Conservation (phyloP, 441 rosid genomes). For the Croton laevigatus region DNA sequence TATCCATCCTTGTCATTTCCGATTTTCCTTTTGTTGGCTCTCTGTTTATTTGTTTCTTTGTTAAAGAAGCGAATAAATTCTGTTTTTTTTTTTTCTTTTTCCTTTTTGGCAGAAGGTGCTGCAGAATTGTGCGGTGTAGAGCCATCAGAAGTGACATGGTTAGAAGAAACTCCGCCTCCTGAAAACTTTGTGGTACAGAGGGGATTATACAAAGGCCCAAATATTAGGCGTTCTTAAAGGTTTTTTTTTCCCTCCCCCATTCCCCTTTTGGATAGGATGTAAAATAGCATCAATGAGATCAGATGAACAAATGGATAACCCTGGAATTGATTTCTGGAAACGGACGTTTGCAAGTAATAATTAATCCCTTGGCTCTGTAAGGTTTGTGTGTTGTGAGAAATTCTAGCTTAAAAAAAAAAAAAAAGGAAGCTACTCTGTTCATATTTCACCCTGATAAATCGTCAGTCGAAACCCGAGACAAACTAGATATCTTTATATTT, state of each 20-base stretch:
- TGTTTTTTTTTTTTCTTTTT: not conserved
- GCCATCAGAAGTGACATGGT: slow-evolving; percentile 32
- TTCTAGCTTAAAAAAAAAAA: not conserved
- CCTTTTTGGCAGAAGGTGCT: slow-evolving; percentile 23
- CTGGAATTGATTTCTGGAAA: slow-evolving; percentile 24
- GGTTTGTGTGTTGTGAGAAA: slow-evolving; percentile 24
- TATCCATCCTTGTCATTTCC: not conserved
- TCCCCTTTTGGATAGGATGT: slow-evolving; percentile 8
- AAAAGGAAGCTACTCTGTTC: not conserved
- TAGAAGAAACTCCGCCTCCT: slow-evolving; percentile 42
- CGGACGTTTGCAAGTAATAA: slow-evolving; percentile 27
- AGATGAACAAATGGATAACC: slow-evolving; percentile 26
- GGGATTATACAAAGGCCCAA: slow-evolving; percentile 43
- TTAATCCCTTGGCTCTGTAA: slow-evolving; percentile 16
- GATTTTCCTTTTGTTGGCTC: not conserved
- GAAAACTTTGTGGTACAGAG: slow-evolving; percentile 40
- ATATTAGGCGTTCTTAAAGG: slow-evolving; percentile 36
- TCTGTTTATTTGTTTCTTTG: not conserved
- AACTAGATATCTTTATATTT: too few species aligned
- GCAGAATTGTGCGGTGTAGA: slow-evolving; percentile 25
- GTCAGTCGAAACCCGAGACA: too few species aligned
- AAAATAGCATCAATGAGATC: slow-evolving; percentile 19
- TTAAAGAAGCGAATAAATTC: not conserved
- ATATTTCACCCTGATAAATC: not conserved
- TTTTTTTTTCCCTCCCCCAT: not conserved